Percentiles rank a stretch among this genome's conserved stretches.
These are phyloP conservation scores for Eucalyptus marginata DNA, from an alignment of 345 rosid species.

Conservation along the genomic window DNA sequence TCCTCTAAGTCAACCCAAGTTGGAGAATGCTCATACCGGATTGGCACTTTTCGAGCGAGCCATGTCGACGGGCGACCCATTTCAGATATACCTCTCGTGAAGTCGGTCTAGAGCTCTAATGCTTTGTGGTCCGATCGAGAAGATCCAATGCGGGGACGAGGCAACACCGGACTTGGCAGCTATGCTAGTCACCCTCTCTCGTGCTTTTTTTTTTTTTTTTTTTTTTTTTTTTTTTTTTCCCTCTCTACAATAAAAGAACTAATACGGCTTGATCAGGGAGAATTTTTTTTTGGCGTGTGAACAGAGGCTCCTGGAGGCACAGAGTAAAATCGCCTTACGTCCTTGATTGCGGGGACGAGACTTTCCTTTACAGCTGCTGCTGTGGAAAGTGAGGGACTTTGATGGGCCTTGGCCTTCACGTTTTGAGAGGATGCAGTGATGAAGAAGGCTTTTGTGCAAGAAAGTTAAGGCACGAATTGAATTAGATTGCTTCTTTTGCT, in stretches of 20 bases:
- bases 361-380: not conserved
- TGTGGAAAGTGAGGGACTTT: not conserved
- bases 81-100: not conserved
- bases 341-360: not conserved
- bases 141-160: not conserved
- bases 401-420: not conserved
- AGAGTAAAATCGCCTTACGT: not conserved
- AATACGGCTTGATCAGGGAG: not conserved
- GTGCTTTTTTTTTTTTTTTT: rapidly evolving
- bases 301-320: not conserved
- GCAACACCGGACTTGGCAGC: not conserved
- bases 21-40: not conserved
- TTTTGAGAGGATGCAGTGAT: not conserved
- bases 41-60: not conserved
- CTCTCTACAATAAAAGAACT: not conserved
- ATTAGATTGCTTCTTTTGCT: not conserved
- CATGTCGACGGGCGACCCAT: not conserved
- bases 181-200: not conserved
- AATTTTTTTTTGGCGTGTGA: not conserved
- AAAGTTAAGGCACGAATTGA: not conserved
- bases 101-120: not conserved
- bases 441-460: not conserved
- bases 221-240: rapidly evolving
- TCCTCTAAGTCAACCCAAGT: not conserved
- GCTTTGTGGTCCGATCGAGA: not conserved